Evolutionary conservation across 1,284 basidiomycete species (phyloP), one percentile per base, ranked within the genome.

Genomic region (Agaricales sp.): DNA sequence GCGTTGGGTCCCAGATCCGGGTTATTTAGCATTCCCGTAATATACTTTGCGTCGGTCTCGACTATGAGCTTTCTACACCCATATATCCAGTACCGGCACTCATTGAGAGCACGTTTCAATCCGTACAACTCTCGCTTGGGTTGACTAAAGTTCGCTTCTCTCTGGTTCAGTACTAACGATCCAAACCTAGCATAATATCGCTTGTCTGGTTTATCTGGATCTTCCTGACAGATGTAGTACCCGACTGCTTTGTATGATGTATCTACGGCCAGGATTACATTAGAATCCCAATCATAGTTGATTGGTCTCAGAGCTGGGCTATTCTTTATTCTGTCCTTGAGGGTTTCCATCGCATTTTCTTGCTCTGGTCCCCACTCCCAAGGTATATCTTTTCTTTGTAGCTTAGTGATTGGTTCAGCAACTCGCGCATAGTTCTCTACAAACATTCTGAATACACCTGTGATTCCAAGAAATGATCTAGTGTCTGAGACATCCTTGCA

Each of bases 71-170:
- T 59, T 11, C 52, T 47, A 1, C 57, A 24, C 0, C 64, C 60
- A 19, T 61, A 52, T 11, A 65, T 48, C 30, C 59, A 60, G 3
- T 58, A 52, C 18, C 53, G 46, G 22, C 55, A 52, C 0, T 49
- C 53, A 3, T 51, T 39, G 16, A 67, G 49, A 0, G 63, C 56
- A 0, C 55, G 49, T 45, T 58, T 64, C 0, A 68, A 52, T 0
- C 65, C 62, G 47, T 63, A 69, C 0, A 70, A 48, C 38, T 69
- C 63, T 14, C 66, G 44, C 45, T 70, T 69, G 0, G 64, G 54
- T 52, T 69, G 67, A 0, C 60, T 66, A 45, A 62, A 69, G 0
- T 54, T 24, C 0, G 58, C 47, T 48, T 71, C 62, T 0, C 54
- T 18, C 0, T 63, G 57, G 25, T 62, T 65, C 45, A 60, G 56